Base-by-base conservation (phyloP, 2,329 filamentous ascomycete species). In the Apiospora aurea region DNA sequence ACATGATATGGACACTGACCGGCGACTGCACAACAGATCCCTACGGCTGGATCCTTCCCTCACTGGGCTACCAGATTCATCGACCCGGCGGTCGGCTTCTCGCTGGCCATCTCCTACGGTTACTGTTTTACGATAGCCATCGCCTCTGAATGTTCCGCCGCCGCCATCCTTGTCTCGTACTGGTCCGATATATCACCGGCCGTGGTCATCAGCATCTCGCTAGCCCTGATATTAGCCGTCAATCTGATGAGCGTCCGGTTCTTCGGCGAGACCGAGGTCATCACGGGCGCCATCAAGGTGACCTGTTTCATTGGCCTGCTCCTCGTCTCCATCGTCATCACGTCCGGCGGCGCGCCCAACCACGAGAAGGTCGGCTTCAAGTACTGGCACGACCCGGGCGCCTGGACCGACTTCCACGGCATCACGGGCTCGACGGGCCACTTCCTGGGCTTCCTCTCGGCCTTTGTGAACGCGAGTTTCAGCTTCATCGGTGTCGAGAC, bases 301-400 rank as follows among this genome's bases (percentile, higher is more conserved):
- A 57, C 74, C 67, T 83, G 83, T 1, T 83, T 88, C 78, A 87
- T 88, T 71, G 84, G 88, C 26, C 70, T 87, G 46, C 83, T 86
- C 66, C 85, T 88, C 49, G 74, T 85, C 16, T 86, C 84, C 6
- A 80, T 87, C 53, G 82, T 88, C 67, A 81, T 88, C 49, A 85
- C 85, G 72, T 78, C 86, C 2, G 86, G 86, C 29, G 86, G 86
- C 72, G 86, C 85, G 5, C 86, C 86, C 4, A 82, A 86, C 71
- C 81, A 85, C 75, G 85, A 87, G 73, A 80, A 82, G 66, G 86
- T 85, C 73, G 86, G 86, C 2, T 87, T 87, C 77, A 80, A 85
- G 41, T 88, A 87, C 78, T 88, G 86, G 86, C 83, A 83, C 24
- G 72, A 83, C 7, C 86, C 86, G 0, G 86, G 86, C 5, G 85